A percentile compares a stretch with the other conserved stretches of the same genome.
Conservation (phyloP, 805 yeast genomes). For the Barnettozyma vustinii region DNA sequence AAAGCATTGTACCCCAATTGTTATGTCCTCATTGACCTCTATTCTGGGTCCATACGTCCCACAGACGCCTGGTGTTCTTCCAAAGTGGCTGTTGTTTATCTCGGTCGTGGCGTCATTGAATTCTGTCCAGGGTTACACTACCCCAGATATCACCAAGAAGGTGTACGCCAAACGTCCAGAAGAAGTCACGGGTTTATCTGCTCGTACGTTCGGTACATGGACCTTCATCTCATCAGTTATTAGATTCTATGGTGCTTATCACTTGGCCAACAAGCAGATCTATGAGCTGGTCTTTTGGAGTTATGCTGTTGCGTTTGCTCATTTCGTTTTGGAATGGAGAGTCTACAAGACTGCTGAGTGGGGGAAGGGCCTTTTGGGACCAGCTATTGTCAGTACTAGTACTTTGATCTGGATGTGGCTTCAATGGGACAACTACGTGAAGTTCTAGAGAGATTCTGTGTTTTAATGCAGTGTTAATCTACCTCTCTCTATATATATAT, state of each 20-base stretch:
- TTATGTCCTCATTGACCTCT: conserved; percentile 29
- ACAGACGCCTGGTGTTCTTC: conserved; percentile 50
- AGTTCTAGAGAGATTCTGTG: not conserved
- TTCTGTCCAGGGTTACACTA: conserved; percentile 77
- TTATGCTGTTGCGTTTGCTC: conserved; percentile 76
- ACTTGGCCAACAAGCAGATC: conserved; percentile 61
- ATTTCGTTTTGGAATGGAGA: conserved; percentile 81
- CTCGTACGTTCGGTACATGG: conserved; percentile 99
- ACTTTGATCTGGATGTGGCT: conserved; percentile 76
- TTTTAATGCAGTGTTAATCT: too few relatives aligned
- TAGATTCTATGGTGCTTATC: conserved; percentile 82
- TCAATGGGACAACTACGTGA: conserved; percentile 57
- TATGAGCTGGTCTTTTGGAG: conserved; percentile 77
- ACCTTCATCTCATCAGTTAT: conserved; percentile 81
- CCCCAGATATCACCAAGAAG: conserved; percentile 69
- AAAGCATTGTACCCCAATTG: too few relatives aligned
- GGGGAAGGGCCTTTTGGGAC: conserved; percentile 88
- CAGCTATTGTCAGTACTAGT: conserved; percentile 71
- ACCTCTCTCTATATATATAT: too few relatives aligned
- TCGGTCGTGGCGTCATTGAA: conserved; percentile 91
- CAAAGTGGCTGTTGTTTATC: conserved; percentile 75
- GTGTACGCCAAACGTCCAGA: conserved; percentile 67
- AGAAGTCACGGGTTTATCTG: conserved; percentile 64
- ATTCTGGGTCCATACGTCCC: conserved; percentile 35
- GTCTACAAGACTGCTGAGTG: conserved; percentile 72